phyloP scores from a whole-genome alignment of 2,329 filamentous ascomycete species.

The Cladosporium sp. region DNA sequence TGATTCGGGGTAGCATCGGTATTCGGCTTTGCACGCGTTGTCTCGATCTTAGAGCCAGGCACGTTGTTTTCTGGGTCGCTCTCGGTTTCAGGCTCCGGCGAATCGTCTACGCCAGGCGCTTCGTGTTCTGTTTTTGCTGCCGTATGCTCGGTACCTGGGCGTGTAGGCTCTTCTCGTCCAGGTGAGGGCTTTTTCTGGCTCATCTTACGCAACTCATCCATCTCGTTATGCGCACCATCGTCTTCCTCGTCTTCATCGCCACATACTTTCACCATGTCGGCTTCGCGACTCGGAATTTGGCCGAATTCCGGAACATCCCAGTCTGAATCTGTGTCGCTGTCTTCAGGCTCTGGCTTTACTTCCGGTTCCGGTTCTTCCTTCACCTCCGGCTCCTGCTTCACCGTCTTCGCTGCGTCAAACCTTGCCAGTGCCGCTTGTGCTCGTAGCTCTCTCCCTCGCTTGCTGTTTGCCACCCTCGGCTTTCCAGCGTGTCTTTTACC shows the following conservation, averaged over 20 bases:
- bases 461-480: conserved; percentile 68
- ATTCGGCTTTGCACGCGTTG: background rate
- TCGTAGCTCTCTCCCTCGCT: conserved; percentile 65
- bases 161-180: background rate
- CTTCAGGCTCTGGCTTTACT: conserved; percentile 59
- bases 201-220: conserved; percentile 58
- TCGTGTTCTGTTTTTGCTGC: background rate
- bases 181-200: conserved; percentile 14
- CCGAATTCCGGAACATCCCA: conserved; percentile 48
- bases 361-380: conserved; percentile 35
- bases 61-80: conserved; percentile 17
- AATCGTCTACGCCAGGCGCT: background rate
- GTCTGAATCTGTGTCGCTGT: conserved; percentile 49
- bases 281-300: conserved; percentile 56
- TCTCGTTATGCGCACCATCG: conserved; percentile 55
- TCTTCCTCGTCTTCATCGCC: conserved; percentile 56
- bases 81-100: conserved; percentile 22
- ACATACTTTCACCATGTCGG: conserved; percentile 66
- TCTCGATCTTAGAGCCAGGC: background rate
- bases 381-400: conserved; percentile 28
- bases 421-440: conserved; percentile 71
- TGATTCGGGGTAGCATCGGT: too few relatives aligned
- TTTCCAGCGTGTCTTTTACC: conserved; percentile 57
- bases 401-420: conserved; percentile 51
- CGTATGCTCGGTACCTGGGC: background rate